A percentile compares a stretch with the other conserved stretches of the same genome.
phyloP scores from a whole-genome alignment of 805 yeast genomes.

The Wilhelminamyces savonicus region DNA sequence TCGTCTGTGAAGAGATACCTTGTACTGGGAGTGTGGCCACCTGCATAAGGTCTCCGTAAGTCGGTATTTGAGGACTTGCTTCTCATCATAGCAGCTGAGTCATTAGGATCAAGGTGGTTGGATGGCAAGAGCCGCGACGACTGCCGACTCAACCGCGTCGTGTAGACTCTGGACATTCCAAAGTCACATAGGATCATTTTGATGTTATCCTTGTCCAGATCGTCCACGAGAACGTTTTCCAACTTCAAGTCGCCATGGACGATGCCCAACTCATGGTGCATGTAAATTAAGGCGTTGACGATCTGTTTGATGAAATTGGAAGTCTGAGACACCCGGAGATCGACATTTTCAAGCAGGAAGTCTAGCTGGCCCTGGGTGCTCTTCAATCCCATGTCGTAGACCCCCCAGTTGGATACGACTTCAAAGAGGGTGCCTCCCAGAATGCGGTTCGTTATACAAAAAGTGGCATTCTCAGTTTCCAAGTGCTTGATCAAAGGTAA shows the following conservation, averaged over 20 bases:
- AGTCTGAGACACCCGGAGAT: slow-evolving; percentile 29
- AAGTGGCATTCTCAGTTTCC: slow-evolving; percentile 58
- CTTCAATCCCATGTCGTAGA: slow-evolving; percentile 21
- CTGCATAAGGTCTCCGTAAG: slow-evolving; percentile 27
- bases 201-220: slow-evolving; percentile 15
- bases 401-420: slow-evolving; percentile 63
- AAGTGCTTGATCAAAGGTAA: slow-evolving; percentile 56
- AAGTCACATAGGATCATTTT: slow-evolving; percentile 73
- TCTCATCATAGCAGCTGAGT: slow-evolving; percentile 16
- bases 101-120: slow-evolving; percentile 9
- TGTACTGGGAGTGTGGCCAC: slow-evolving; percentile 22
- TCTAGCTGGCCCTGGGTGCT: slow-evolving; percentile 21
- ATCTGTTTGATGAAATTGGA: slow-evolving; percentile 44
- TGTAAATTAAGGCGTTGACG: slow-evolving; percentile 50
- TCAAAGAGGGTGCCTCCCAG: slow-evolving; percentile 81
- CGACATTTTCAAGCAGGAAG: slow-evolving; percentile 19
- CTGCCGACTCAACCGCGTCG: slow-evolving; percentile 19
- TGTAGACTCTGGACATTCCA: slow-evolving; percentile 61
- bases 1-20: slow-evolving; percentile 20
- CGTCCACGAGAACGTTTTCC: slow-evolving; percentile 68
- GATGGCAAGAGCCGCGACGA: slow-evolving; percentile 5
- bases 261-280: slow-evolving; percentile 49
- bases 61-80: slow-evolving; percentile 29
- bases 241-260: slow-evolving; percentile 82
- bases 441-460: slow-evolving; percentile 64